These are phyloP conservation scores for Furcasterigmium furcatum DNA, from an alignment of 2,329 filamentous ascomycete genomes.

Conservation along the genomic window DNA sequence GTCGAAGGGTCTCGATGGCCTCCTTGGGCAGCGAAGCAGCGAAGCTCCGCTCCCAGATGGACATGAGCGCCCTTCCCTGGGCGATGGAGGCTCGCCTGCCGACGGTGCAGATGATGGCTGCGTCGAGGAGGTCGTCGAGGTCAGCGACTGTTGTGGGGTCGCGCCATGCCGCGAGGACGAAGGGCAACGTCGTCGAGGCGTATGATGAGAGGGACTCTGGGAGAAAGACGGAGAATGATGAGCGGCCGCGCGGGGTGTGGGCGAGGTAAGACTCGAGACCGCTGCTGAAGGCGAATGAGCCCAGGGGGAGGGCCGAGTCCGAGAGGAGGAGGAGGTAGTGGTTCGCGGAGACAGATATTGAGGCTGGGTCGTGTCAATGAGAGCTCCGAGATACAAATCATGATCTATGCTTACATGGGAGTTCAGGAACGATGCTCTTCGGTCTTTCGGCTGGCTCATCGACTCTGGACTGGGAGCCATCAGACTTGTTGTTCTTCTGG, in stretches of 20 bases:
- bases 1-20: constrained; percentile 21
- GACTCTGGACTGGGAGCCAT: neutral
- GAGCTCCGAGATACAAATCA: constrained; percentile 9
- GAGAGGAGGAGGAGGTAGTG: constrained; percentile 76
- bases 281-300: constrained; percentile 84
- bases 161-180: constrained; percentile 66
- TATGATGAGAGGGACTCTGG: constrained; percentile 67
- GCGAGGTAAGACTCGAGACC: constrained; percentile 80
- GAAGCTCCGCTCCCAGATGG: constrained; percentile 74
- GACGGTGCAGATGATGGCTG: constrained; percentile 74
- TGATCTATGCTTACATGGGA: constrained; percentile 15
- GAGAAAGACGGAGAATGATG: constrained; percentile 64
- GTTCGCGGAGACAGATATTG: constrained; percentile 21
- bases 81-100: constrained; percentile 71
- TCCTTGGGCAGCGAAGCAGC: constrained; percentile 28
- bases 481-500: constrained; percentile 14
- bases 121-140: constrained; percentile 75
- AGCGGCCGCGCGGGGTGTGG: constrained; percentile 46
- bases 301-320: constrained; percentile 77
- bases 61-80: constrained; percentile 71
- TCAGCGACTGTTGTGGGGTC: constrained; percentile 44
- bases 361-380: constrained; percentile 3
- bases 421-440: constrained; percentile 1
- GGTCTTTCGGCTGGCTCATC: constrained; percentile 1
- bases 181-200: constrained; percentile 70